Evolutionary conservation across 306 rosid genomes (phyloP).

Genomic region (Gillenia trifoliata): DNA sequence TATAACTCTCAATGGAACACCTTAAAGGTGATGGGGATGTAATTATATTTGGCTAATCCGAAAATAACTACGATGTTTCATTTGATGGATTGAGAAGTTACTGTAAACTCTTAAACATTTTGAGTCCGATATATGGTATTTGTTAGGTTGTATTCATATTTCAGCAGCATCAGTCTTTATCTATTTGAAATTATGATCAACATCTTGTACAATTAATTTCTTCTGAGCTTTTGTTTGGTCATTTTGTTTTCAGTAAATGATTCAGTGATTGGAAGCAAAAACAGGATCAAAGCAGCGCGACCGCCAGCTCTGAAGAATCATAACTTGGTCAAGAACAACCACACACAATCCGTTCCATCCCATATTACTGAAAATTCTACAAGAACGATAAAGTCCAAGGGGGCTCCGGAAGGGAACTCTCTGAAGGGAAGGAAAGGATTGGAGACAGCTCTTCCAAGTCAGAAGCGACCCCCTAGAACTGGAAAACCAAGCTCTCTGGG

Average conservation of each 20-base stretch:
- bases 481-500: slow-evolving; percentile 30
- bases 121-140: not conserved
- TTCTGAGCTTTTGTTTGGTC: not conserved
- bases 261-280: slow-evolving; percentile 45
- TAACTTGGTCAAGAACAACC: slow-evolving; percentile 40
- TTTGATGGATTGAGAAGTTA: not conserved
- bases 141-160: not conserved
- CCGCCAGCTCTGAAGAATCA: slow-evolving; percentile 45
- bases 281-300: slow-evolving; percentile 37
- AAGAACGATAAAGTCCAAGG: slow-evolving; percentile 34
- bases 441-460: slow-evolving; percentile 31
- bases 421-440: slow-evolving; percentile 31
- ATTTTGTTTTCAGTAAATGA: slow-evolving; percentile 64
- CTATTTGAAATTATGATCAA: not conserved
- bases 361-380: slow-evolving; percentile 28
- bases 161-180: not conserved
- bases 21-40: not conserved
- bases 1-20: not conserved
- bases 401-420: slow-evolving; percentile 24
- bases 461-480: slow-evolving; percentile 28
- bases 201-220: not conserved
- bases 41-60: not conserved
- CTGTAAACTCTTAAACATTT: not conserved
- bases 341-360: slow-evolving; percentile 33
- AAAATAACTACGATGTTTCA: not conserved